Conservation (phyloP, 768 basidiomycete species). For the Pisolithus marmoratus region DNA sequence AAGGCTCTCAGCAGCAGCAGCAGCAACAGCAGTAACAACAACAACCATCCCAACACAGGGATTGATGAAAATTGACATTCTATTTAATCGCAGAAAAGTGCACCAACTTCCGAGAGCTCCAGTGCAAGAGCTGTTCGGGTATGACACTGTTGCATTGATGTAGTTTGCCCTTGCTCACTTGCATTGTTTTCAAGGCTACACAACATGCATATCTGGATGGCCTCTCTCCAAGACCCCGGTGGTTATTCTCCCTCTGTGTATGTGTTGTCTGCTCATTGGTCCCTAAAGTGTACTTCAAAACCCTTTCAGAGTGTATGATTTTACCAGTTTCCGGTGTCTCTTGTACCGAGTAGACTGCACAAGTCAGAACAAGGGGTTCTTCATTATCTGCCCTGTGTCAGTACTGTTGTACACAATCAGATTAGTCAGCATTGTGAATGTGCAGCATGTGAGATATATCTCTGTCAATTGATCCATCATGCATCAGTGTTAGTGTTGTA, state of each 20-base stretch:
- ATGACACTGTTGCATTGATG: not conserved
- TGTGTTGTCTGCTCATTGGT: too few species aligned
- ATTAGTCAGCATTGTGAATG: too few species aligned
- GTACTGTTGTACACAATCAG: too few species aligned
- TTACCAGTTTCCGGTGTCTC: too few species aligned
- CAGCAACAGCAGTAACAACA: conserved; percentile 25
- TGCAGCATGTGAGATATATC: too few species aligned
- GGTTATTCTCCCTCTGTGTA: conserved; percentile 11
- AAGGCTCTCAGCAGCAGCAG: conserved; percentile 7
- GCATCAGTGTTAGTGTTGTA: too few species aligned
- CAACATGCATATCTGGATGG: conserved; percentile 96
- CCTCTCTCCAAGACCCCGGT: conserved; percentile 58
- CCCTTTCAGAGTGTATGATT: conserved; percentile 10
- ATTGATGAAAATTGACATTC: conserved; percentile 96
- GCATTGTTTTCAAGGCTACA: conserved; percentile 50
- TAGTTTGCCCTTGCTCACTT: conserved; percentile 5
- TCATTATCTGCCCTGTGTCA: too few species aligned
- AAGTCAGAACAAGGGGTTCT: too few species aligned
- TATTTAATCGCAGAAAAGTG: conserved; percentile 96
- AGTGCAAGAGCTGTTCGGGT: conserved; percentile 92
- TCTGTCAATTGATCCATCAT: too few species aligned
- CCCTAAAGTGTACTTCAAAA: too few species aligned
- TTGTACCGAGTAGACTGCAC: too few species aligned
- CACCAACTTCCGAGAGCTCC: conserved; percentile 91
- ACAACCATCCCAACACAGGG: conserved; percentile 50